Base-by-base conservation (phyloP, 2,329 filamentous ascomycete genomes). In the Pseudocercospora crystallina region DNA sequence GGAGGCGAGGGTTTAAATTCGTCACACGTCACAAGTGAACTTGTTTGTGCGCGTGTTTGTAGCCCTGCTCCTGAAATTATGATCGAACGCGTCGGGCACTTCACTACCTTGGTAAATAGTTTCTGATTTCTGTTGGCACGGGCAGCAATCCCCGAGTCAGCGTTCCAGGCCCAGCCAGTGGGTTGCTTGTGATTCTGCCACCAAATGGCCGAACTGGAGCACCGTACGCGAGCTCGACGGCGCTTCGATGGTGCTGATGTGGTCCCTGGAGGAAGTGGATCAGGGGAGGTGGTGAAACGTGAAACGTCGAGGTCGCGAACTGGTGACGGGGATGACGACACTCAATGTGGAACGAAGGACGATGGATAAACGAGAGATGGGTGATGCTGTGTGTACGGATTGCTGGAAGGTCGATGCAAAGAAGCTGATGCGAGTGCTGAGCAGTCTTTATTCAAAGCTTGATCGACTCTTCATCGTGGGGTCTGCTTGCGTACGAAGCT, bases 151-250 rank as follows among this genome's bases (percentile, higher is more conserved):
- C n/a, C n/a, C n/a, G n/a, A n/a, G n/a, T n/a, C n/a, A n/a, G n/a
- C n/a, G n/a, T 40, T 42, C 36, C 45, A 40, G 31, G 36, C 15
- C 45, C 35, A 41, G 36, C 36, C 35, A 20, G 32, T n/a, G n/a
- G n/a, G n/a, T n/a, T n/a, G n/a, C n/a, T n/a, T 26, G 20, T 7
- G 7, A 26, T 26, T 26, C 20, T 7, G 20, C 20, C 42, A 35
- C 8, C 41, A 20, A 33, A 32, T 20, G 26, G 34, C 41, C 41
- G 30, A 43, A 3, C 20, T 26, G 20, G 20, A 26, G 20, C 20
- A 26, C 20, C 7, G 20, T 7, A 26, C 3, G 4, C 20, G 20
- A 26, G 20, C 4, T 26, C 20, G 14, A 35, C 14, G 33, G 33
- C 33, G 14, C 14, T 4, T n/a, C n/a, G 7, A 4, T 26, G 4